Evolutionary conservation across 805 yeast species (phyloP).

Genomic region (Candida ipomoeae): DNA sequence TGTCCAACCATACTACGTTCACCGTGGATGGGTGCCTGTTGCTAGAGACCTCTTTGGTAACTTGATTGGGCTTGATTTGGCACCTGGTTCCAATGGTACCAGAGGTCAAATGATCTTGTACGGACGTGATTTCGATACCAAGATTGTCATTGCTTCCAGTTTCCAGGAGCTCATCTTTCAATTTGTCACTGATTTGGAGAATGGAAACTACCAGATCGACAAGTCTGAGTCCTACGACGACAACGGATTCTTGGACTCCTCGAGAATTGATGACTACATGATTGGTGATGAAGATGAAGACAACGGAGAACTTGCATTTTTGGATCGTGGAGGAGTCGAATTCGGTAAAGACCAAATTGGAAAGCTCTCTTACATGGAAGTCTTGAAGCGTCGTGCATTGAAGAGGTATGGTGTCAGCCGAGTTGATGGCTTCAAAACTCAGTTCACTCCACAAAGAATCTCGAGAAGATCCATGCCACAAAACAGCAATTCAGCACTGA

Average conservation of each 20-base stretch:
- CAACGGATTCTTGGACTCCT: slow-evolving; percentile 34
- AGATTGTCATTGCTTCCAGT: slow-evolving; percentile 17
- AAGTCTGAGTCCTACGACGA: slow-evolving; percentile 27
- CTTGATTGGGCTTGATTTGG: slow-evolving; percentile 18
- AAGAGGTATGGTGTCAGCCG: slow-evolving; percentile 35
- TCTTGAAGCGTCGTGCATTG: slow-evolving; percentile 40
- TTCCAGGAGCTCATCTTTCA: slow-evolving; percentile 39
- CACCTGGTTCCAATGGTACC: slow-evolving; percentile 19
- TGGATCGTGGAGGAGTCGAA: slow-evolving; percentile 35
- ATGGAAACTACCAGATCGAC: slow-evolving; percentile 40
- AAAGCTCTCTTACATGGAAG: slow-evolving; percentile 38
- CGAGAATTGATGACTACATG: slow-evolving; percentile 38
- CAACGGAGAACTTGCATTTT: slow-evolving; percentile 39
- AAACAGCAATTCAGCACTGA: not conserved
- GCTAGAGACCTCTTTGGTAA: slow-evolving; percentile 18
- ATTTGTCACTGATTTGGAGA: slow-evolving; percentile 38
- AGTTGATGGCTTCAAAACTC: slow-evolving; percentile 32
- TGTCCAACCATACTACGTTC: slow-evolving; percentile 19
- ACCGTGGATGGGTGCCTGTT: slow-evolving; percentile 20
- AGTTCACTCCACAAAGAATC: slow-evolving; percentile 33
- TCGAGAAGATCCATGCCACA: slow-evolving; percentile 3
- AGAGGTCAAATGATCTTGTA: slow-evolving; percentile 19
- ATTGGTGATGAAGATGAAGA: slow-evolving; percentile 45
- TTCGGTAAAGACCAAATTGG: slow-evolving; percentile 28
- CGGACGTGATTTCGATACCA: slow-evolving; percentile 21